Percentiles rank a stretch among this genome's conserved stretches.
These are phyloP conservation scores for Cynara cardunculus DNA, from an alignment of 129 eudicot genomes.

Conservation along the genomic window DNA sequence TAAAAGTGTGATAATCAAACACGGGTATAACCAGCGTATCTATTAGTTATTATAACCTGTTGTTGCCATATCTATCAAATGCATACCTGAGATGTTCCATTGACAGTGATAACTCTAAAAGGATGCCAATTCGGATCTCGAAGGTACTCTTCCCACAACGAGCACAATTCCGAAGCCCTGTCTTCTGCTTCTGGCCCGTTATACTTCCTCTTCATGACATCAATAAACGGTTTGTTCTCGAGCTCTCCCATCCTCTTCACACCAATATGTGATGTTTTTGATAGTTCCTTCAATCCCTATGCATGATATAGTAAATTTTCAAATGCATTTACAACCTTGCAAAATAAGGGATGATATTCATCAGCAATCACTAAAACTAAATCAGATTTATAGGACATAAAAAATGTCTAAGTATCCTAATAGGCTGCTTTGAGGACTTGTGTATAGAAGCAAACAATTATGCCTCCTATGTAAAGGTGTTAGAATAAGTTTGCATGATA, in stretches of 20 bases:
- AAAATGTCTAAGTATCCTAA: slow-evolving; percentile 32
- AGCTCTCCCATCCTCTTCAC: slow-evolving; percentile 79
- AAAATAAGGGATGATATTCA: neutral
- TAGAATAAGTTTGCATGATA: neutral
- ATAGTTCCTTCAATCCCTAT: slow-evolving; percentile 24
- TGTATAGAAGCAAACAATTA: neutral
- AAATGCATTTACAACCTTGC: neutral
- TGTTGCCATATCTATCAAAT: neutral
- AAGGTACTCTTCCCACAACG: slow-evolving; percentile 51
- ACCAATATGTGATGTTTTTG: slow-evolving; percentile 32
- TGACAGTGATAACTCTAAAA: slow-evolving; percentile 43
- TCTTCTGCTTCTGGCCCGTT: slow-evolving; percentile 31
- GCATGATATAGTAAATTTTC: slow-evolving; percentile 5
- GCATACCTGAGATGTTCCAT: slow-evolving; percentile 55
- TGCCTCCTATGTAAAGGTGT: neutral
- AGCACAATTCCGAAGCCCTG: slow-evolving; percentile 44
- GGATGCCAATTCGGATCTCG: slow-evolving; percentile 89
- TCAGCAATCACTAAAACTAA: neutral
- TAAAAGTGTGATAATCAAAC: neutral
- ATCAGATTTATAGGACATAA: neutral
- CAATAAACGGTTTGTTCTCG: slow-evolving; percentile 40
- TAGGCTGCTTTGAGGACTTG: neutral
- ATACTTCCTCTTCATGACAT: slow-evolving; percentile 48
- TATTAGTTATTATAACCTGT: neutral
- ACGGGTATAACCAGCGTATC: neutral